Percentiles rank a stretch among this genome's conserved stretches.
Evolutionary conservation across 2,329 filamentous ascomycete genomes (phyloP).

Genomic region (Eutypella sp.): DNA sequence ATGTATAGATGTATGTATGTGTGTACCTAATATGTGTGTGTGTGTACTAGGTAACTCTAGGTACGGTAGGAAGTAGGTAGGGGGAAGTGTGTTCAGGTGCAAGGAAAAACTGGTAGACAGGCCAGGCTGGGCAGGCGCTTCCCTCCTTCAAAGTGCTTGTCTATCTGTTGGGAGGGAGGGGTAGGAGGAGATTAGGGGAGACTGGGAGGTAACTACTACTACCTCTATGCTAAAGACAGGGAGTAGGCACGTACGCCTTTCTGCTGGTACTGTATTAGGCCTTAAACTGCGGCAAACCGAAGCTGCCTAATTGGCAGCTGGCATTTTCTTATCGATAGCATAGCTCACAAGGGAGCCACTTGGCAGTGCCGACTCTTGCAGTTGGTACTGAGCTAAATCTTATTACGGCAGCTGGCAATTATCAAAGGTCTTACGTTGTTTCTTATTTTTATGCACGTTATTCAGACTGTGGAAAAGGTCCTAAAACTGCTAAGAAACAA

Average conservation of each 20-base stretch:
- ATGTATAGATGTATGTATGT: slow-evolving; percentile 31
- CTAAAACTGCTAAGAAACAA: background rate
- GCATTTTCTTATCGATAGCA: background rate
- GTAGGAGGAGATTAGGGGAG: background rate
- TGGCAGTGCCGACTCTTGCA: background rate
- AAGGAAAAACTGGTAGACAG: no score
- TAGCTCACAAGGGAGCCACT: background rate
- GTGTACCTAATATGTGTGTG: slow-evolving; percentile 11
- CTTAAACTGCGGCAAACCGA: background rate
- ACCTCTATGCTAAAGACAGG: background rate
- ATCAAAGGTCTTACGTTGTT: background rate
- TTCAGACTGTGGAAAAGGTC: slow-evolving; percentile 1
- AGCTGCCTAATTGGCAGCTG: background rate
- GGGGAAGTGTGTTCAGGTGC: no score
- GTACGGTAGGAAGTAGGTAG: no score
- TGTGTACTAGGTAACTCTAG: background rate
- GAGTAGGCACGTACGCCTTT: background rate
- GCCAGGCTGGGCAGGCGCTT: background rate
- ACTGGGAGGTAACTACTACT: background rate
- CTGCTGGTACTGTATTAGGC: background rate
- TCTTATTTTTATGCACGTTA: background rate
- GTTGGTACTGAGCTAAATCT: background rate
- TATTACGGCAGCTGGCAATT: background rate
- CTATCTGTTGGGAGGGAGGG: background rate
- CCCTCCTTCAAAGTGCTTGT: background rate